Evolutionary conservation across 2,329 filamentous ascomycete genomes (phyloP).

Genomic region (Phaeosphaeria sp.): DNA sequence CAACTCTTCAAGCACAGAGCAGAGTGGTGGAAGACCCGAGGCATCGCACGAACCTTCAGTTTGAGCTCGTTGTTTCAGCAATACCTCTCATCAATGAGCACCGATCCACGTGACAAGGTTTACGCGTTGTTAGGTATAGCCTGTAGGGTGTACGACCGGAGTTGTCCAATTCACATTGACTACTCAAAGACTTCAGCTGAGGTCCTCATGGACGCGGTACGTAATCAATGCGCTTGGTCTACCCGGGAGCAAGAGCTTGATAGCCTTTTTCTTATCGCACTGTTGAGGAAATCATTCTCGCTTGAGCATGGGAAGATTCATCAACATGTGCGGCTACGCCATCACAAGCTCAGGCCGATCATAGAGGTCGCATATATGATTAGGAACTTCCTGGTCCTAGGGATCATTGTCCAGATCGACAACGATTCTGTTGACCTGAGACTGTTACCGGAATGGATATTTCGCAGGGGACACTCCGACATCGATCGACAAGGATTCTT

Average conservation of each 20-base stretch:
- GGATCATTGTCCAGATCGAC: no score
- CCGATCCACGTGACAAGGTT: neutral
- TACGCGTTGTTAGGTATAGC: neutral
- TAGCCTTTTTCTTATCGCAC: neutral
- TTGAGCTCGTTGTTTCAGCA: neutral
- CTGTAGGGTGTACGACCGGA: neutral
- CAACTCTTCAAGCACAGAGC: neutral
- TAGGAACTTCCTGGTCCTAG: no score
- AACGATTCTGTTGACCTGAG: no score
- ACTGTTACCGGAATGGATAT: no score
- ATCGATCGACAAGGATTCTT: no score
- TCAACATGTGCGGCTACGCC: no score
- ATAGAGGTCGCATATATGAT: no score
- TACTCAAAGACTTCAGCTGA: neutral
- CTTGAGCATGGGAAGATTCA: neutral
- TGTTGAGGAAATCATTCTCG: neutral
- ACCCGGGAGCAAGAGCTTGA: neutral
- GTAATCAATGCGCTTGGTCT: neutral
- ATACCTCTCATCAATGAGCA: neutral
- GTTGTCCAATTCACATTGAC: neutral
- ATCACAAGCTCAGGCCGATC: no score
- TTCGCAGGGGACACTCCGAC: no score
- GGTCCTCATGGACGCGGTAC: neutral
- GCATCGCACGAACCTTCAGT: neutral
- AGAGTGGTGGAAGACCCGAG: neutral